Percentiles rank a stretch among this genome's conserved stretches.
These are phyloP conservation scores for Chloromonas sp. DNA, from an alignment of 163 green algal genomes.

Conservation along the genomic window DNA sequence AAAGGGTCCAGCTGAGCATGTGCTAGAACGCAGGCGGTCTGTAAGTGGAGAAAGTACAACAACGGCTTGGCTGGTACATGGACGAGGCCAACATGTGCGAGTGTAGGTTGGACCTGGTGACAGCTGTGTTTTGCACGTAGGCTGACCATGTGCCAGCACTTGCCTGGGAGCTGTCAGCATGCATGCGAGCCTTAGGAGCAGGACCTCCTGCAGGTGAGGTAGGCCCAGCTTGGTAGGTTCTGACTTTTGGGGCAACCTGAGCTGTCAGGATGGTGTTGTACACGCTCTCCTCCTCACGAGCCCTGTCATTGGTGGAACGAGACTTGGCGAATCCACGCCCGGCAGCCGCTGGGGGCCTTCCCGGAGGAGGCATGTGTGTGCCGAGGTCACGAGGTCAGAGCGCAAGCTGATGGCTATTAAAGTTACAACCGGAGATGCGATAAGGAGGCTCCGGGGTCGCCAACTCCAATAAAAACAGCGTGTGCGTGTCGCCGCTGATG, in stretches of 20 bases:
- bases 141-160: background rate
- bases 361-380: no score
- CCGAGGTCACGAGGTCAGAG: no score
- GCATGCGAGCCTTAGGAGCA: background rate
- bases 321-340: background rate
- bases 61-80: background rate
- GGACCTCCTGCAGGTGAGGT: background rate
- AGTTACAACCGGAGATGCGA: no score
- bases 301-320: background rate
- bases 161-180: background rate
- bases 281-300: background rate
- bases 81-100: background rate
- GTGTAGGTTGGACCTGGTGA: background rate
- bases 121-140: no score
- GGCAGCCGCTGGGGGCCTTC: background rate
- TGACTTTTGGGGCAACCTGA: background rate
- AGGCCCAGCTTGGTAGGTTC: background rate
- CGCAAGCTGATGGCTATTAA: no score
- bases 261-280: background rate
- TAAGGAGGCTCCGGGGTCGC: no score
- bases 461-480: no score
- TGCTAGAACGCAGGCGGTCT: background rate
- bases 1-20: no score
- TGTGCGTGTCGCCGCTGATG: no score
- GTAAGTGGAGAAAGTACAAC: background rate